Evolutionary conservation across 371 early-diverging fungal species (phyloP).

Genomic region (Smittium mucronatum): DNA sequence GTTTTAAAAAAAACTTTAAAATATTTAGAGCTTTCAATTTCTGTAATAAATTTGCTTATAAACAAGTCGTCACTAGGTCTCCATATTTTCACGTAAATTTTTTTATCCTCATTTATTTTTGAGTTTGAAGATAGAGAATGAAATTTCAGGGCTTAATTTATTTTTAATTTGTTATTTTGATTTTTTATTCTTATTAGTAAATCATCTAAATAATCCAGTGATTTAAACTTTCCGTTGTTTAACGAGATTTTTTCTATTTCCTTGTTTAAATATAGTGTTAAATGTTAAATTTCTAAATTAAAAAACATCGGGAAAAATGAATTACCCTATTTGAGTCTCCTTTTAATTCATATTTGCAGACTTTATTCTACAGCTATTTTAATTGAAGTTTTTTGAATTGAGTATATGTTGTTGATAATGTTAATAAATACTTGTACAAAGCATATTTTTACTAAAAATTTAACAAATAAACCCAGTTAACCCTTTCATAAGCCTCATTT

Average conservation of each 20-base stretch:
- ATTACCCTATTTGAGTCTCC: background rate
- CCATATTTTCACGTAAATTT: too few species aligned
- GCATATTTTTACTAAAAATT: background rate
- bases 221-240: background rate
- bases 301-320: background rate
- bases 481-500: conserved; percentile 17
- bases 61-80: background rate
- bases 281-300: background rate
- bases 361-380: background rate
- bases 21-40: background rate
- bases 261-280: background rate
- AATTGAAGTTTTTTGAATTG: background rate
- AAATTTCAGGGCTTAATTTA: background rate
- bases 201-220: conserved; percentile 12
- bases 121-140: background rate
- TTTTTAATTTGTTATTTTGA: conserved; percentile 10
- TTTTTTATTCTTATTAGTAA: conserved; percentile 11
- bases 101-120: conserved; percentile 10
- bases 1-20: background rate
- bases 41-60: background rate
- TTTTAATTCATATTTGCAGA: background rate
- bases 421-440: background rate
- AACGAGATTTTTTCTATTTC: background rate
- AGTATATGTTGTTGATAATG: background rate
- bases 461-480: background rate